Percentiles rank a stretch among this genome's conserved stretches.
These are phyloP conservation scores for Cladorrhinum sp. DNA, from an alignment of 2,329 filamentous ascomycete genomes.

Conservation along the genomic window DNA sequence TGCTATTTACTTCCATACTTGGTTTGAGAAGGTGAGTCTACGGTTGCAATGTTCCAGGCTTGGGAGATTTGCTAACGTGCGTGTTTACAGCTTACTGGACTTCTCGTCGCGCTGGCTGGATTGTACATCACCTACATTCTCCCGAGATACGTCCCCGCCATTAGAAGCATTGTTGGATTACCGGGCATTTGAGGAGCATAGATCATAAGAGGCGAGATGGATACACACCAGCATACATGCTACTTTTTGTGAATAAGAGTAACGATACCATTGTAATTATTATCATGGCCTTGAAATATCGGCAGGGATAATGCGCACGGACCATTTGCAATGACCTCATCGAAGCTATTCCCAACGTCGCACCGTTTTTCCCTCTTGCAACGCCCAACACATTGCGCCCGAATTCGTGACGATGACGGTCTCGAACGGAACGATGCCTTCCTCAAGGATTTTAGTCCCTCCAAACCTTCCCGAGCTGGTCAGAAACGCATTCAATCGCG, in stretches of 20 bases:
- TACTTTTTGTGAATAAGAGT: neutral
- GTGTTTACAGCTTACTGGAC: constrained; percentile 48
- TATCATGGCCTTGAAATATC: neutral
- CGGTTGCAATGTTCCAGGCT: neutral
- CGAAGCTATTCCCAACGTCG: constrained; percentile 26
- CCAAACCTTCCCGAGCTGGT: constrained; percentile 51
- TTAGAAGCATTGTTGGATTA: constrained; percentile 46
- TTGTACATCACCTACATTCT: constrained; percentile 52
- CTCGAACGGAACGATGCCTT: constrained; percentile 34
- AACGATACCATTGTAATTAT: constrained; percentile 4
- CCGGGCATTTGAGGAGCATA: constrained; percentile 44
- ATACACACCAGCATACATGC: neutral
- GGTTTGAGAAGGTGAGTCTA: constrained; percentile 84
- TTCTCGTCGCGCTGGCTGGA: constrained; percentile 45
- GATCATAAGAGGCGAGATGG: neutral
- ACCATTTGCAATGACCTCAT: constrained; percentile 28
- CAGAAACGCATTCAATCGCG: constrained; percentile 46
- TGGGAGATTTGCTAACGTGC: constrained; percentile 24
- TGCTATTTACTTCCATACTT: constrained; percentile 96
- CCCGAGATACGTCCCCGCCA: constrained; percentile 47
- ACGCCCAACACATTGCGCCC: neutral
- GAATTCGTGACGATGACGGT: constrained; percentile 20
- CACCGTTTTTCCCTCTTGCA: neutral
- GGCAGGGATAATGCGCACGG: constrained; percentile 20
- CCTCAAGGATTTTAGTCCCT: constrained; percentile 37